Evolutionary conservation across 257 asterid species (phyloP).

Genomic region (Paraleonurus japonicus): DNA sequence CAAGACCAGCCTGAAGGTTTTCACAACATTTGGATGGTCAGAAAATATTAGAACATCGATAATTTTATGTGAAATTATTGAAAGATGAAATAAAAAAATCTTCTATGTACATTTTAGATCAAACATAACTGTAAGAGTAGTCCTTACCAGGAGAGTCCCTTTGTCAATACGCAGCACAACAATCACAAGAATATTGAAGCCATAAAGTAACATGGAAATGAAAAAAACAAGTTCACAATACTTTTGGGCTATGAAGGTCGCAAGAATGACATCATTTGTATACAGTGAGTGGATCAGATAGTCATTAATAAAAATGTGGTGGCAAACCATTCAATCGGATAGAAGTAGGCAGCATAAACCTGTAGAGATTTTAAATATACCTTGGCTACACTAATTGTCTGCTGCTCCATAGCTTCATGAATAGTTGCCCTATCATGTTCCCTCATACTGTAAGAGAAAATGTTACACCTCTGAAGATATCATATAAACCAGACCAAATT

Average conservation of each 20-base stretch:
- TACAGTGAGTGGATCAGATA: neutral
- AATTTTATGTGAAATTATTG: neutral
- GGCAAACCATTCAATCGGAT: slow-evolving; percentile 13
- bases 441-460: slow-evolving; percentile 74
- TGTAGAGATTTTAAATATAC: slow-evolving; percentile 37
- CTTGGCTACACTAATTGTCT: slow-evolving; percentile 99
- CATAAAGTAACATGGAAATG: neutral
- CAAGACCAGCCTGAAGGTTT: slow-evolving; percentile 93
- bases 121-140: neutral
- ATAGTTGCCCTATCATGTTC: slow-evolving; percentile 95
- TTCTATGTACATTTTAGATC: neutral
- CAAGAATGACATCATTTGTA: neutral
- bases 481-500: neutral
- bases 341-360: slow-evolving; percentile 8
- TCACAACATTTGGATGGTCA: slow-evolving; percentile 14
- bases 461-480: neutral
- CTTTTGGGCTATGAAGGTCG: slow-evolving; percentile 11
- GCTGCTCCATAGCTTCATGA: slow-evolving; percentile 99
- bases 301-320: neutral
- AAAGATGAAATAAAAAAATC: neutral
- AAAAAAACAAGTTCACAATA: neutral
- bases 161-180: neutral
- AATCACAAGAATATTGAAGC: neutral
- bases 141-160: neutral
- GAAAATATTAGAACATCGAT: neutral